Conservation (phyloP, 1,139 yeast genomes). For the Groenewaldozyma sp. region DNA sequence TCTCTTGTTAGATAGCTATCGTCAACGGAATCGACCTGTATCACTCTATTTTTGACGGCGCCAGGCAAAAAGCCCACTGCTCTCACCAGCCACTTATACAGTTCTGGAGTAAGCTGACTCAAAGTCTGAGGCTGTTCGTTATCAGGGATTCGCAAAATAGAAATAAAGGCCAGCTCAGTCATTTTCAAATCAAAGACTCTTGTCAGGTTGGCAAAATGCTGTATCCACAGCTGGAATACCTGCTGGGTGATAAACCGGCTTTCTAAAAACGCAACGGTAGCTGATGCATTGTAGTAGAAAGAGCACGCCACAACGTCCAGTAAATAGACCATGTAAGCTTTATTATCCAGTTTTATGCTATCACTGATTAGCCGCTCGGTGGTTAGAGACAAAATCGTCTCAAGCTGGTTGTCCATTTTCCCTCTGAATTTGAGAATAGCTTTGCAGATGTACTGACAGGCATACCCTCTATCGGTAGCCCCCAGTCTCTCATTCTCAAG, state of each 20-base stretch:
- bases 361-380: constrained; percentile 20
- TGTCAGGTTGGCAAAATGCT: constrained; percentile 44
- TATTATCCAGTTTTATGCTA: constrained; percentile 26
- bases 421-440: constrained; percentile 6
- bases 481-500: constrained; percentile 37
- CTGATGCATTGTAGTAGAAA: constrained; percentile 51
- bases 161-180: constrained; percentile 56
- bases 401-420: constrained; percentile 27
- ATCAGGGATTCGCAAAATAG: constrained; percentile 35
- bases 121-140: constrained; percentile 31
- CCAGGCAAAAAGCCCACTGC: constrained; percentile 55
- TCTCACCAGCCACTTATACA: constrained; percentile 42
- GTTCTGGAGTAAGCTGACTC: constrained; percentile 26
- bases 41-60: constrained; percentile 59
- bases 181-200: constrained; percentile 79
- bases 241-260: constrained; percentile 37
- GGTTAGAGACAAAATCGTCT: constrained; percentile 33
- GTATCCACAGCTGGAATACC: constrained; percentile 65
- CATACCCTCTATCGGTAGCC: constrained; percentile 41
- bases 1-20: constrained; percentile 27
- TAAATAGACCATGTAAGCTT: constrained; percentile 45
- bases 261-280: constrained; percentile 47
- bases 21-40: constrained; percentile 47
- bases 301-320: constrained; percentile 61
- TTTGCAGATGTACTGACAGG: constrained; percentile 34